Conservation (phyloP, 1,139 yeast species). For the Wickerhamomyces sp. region DNA sequence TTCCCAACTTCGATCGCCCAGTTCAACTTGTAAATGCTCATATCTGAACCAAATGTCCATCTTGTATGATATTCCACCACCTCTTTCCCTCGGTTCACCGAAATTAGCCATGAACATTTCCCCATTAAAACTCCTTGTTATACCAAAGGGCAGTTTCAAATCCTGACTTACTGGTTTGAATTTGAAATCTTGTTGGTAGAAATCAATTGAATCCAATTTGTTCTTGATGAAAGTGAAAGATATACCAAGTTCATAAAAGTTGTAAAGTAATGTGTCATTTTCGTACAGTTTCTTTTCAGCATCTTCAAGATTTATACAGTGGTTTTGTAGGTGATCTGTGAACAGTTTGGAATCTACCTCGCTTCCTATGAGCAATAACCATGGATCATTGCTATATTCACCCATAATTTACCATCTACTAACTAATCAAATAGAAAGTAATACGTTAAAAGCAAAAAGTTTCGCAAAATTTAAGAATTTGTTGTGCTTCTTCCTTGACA, state of each 20-base stretch:
- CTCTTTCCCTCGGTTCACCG: conserved; percentile 29
- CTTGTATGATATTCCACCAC: conserved; percentile 24
- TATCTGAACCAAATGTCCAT: conserved; percentile 28
- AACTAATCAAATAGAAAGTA: too few relatives aligned
- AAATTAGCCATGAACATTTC: conserved; percentile 18
- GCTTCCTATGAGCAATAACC: conserved; percentile 1
- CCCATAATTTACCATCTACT: too few relatives aligned
- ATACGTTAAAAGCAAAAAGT: too few relatives aligned
- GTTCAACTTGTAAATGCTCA: conserved; percentile 23
- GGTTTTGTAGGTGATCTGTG: background rate
- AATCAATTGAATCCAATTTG: conserved; percentile 25
- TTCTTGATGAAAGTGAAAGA: conserved; percentile 16
- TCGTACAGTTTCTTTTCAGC: conserved; percentile 5
- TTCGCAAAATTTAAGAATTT: too few relatives aligned
- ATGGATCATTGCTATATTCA: conserved; percentile 3
- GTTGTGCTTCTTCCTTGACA: too few relatives aligned
- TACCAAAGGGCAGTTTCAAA: conserved; percentile 5
- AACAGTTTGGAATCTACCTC: background rate
- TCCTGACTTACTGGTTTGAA: conserved; percentile 9
- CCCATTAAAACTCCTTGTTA: conserved; percentile 15
- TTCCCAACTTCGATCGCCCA: conserved; percentile 25
- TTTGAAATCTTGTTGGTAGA: conserved; percentile 17
- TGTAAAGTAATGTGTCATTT: conserved; percentile 6
- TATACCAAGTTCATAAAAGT: conserved; percentile 10
- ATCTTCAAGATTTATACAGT: background rate